Percentiles rank a stretch among this genome's conserved stretches.
These are phyloP conservation scores for Rutstroemia sp. DNA, from an alignment of 2,329 filamentous ascomycete species.

Conservation along the genomic window DNA sequence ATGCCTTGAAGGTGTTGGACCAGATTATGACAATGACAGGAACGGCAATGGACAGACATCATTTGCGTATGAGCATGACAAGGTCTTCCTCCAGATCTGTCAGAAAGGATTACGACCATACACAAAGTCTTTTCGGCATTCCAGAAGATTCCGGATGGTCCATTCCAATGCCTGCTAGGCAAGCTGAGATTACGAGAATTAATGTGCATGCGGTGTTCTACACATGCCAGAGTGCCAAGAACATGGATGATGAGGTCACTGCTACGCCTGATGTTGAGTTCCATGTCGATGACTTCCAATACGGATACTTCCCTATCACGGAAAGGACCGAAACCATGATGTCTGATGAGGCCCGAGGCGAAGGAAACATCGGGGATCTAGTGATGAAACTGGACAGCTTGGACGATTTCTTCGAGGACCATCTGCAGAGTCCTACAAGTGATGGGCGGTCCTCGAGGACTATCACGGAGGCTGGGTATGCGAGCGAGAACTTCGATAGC, in stretches of 20 bases:
- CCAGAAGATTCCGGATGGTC: conserved; percentile 95
- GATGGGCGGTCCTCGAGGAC: conserved; percentile 56
- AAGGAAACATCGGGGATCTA: conserved; percentile 73
- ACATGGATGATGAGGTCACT: conserved; percentile 50
- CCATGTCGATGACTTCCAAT: conserved; percentile 71
- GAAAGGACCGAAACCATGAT: conserved; percentile 81
- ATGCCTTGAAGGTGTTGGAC: conserved; percentile 85
- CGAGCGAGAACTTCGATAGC: conserved; percentile 60
- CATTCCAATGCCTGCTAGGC: conserved; percentile 83
- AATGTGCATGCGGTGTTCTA: conserved; percentile 98
- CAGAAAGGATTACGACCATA: conserved; percentile 90
- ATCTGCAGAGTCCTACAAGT: conserved; percentile 46
- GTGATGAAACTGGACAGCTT: conserved; percentile 72
- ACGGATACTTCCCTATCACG: conserved; percentile 55
- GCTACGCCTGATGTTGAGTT: conserved; percentile 85
- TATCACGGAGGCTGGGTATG: conserved; percentile 57
- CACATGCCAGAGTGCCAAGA: conserved; percentile 68
- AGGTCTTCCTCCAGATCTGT: conserved; percentile 77
- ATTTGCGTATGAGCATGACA: conserved; percentile 97
- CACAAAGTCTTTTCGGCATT: conserved; percentile 91
- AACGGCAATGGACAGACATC: conserved; percentile 86
- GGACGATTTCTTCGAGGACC: conserved; percentile 75
- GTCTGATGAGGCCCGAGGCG: conserved; percentile 62
- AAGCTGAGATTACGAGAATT: conserved; percentile 75
- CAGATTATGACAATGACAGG: conserved; percentile 93